Evolutionary conservation across 2,329 filamentous ascomycete species (phyloP).

Genomic region (Cladosporium phlei): DNA sequence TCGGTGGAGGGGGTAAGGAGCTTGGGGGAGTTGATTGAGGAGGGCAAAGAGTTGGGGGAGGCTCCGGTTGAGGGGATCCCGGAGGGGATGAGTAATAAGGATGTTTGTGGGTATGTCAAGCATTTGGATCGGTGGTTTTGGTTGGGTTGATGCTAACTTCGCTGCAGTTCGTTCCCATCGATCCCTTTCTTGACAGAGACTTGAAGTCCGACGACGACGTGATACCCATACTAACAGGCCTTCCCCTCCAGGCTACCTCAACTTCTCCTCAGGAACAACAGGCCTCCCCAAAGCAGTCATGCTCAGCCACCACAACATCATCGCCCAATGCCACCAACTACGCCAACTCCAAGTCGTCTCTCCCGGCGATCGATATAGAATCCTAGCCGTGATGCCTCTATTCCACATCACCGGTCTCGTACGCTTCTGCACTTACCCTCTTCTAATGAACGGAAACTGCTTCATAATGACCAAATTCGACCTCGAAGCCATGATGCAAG

Average conservation of each 20-base stretch:
- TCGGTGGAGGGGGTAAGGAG: neutral
- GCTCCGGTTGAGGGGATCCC: slow-evolving; percentile 46
- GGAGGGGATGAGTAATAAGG: slow-evolving; percentile 48
- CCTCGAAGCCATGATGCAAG: slow-evolving; percentile 52
- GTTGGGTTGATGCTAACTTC: too few species aligned
- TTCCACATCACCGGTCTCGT: slow-evolving; percentile 61
- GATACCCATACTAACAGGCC: too few species aligned
- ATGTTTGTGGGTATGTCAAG: slow-evolving; percentile 34
- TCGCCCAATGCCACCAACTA: slow-evolving; percentile 58
- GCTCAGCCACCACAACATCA: slow-evolving; percentile 49
- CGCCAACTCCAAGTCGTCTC: slow-evolving; percentile 43
- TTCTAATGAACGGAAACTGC: slow-evolving; percentile 58
- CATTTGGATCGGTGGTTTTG: too few species aligned
- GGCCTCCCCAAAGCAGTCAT: slow-evolving; percentile 46
- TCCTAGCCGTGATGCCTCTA: slow-evolving; percentile 54
- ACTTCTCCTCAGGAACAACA: slow-evolving; percentile 46
- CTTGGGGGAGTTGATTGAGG: slow-evolving; percentile 34
- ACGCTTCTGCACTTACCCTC: slow-evolving; percentile 57
- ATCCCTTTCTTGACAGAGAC: too few species aligned
- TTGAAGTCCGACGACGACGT: too few species aligned
- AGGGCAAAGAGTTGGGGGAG: slow-evolving; percentile 27
- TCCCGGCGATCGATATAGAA: slow-evolving; percentile 41
- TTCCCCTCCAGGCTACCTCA: slow-evolving; percentile 38
- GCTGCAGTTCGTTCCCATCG: too few species aligned
- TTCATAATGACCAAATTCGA: slow-evolving; percentile 60